phyloP scores from a whole-genome alignment of 2,329 filamentous ascomycete genomes.

The Trichoderma atroviride region DNA sequence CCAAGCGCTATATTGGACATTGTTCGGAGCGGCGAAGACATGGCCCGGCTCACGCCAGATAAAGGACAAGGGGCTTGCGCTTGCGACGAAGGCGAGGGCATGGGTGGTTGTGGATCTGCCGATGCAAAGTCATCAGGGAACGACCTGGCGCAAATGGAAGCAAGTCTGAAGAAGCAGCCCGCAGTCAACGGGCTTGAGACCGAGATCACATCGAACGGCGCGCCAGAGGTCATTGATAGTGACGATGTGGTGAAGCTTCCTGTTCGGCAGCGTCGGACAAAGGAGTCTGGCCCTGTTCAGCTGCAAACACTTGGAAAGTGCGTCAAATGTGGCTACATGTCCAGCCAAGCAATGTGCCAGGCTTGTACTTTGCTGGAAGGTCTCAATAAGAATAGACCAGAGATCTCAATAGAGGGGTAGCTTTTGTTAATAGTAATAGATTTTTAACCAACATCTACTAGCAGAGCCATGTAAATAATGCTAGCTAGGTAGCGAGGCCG shows the following conservation, averaged over 20 bases:
- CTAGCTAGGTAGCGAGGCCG: conserved; percentile 3
- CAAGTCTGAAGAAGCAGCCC: conserved; percentile 37
- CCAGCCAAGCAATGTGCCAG: conserved; percentile 91
- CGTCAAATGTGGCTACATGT: conserved; percentile 89
- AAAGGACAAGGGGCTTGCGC: conserved; percentile 42
- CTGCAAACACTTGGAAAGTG: conserved; percentile 81
- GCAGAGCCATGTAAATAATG: neutral
- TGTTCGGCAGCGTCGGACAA: conserved; percentile 37
- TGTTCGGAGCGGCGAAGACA: conserved; percentile 92
- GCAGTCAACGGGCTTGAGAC: conserved; percentile 36
- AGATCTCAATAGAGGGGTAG: conserved; percentile 55
- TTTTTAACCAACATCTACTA: neutral
- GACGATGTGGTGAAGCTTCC: conserved; percentile 41
- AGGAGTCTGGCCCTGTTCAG: conserved; percentile 41
- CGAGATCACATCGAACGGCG: conserved; percentile 37
- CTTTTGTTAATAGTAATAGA: conserved; percentile 12
- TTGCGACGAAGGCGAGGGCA: conserved; percentile 43
- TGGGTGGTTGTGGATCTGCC: conserved; percentile 70
- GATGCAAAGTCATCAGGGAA: conserved; percentile 68
- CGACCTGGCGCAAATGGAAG: conserved; percentile 84
- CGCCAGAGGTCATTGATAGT: conserved; percentile 31
- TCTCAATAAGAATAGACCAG: conserved; percentile 76
- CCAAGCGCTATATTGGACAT: conserved; percentile 95
- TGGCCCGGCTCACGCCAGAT: conserved; percentile 71
- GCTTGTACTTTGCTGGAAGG: conserved; percentile 89